These are phyloP conservation scores for Hevea brasiliensis DNA, from an alignment of 345 rosid species.

Conservation along the genomic window DNA sequence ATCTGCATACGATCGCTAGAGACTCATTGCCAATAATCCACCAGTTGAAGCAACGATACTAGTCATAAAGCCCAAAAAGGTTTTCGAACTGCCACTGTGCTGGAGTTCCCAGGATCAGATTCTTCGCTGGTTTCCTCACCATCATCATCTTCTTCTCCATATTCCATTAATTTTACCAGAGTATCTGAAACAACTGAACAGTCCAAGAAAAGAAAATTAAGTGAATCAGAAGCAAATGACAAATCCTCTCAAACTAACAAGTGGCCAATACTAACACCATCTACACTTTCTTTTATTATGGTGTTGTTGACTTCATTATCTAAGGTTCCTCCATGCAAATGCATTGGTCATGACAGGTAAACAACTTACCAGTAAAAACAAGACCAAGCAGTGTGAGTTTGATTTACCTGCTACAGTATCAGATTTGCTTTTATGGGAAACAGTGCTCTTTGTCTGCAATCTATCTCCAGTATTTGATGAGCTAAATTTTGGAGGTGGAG, in stretches of 20 bases:
- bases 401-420: slow-evolving; percentile 56
- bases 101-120: slow-evolving; percentile 20
- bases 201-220: neutral
- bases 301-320: neutral
- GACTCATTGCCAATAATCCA: neutral
- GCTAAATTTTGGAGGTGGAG: slow-evolving; percentile 59
- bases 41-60: neutral
- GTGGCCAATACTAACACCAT: neutral
- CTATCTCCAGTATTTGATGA: slow-evolving; percentile 29
- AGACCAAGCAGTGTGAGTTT: slow-evolving; percentile 1
- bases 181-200: slow-evolving; percentile 56
- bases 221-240: neutral
- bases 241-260: neutral
- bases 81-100: slow-evolving; percentile 30
- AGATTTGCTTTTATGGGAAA: slow-evolving; percentile 31
- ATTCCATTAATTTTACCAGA: slow-evolving; percentile 74
- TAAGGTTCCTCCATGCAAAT: neutral
- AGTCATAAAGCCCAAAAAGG: slow-evolving; percentile 70
- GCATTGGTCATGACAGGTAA: slow-evolving; percentile 1
- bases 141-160: slow-evolving; percentile 76
- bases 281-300: neutral
- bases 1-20: neutral
- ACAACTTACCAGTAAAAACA: neutral
- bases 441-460: slow-evolving; percentile 24
- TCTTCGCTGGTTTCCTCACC: slow-evolving; percentile 42